Base-by-base conservation (phyloP, 2,329 filamentous ascomycete genomes). In the Beauveria brongniartii region DNA sequence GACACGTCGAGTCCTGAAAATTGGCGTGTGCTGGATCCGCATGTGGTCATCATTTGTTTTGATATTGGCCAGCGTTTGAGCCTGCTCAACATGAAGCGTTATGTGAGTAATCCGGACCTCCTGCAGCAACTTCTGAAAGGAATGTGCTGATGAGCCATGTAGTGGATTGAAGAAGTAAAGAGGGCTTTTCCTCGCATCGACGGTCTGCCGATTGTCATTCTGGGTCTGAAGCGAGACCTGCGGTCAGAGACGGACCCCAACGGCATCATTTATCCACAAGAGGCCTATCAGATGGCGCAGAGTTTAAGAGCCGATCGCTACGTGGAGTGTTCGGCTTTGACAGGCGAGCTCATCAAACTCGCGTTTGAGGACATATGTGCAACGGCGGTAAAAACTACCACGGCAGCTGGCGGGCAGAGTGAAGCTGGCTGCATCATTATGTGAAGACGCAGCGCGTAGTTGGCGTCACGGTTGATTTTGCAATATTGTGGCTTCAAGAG, bases 241-340 rank as follows among this genome's bases (percentile, higher is more conserved):
- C 75, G 82, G 61, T 82, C 80, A 2, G 82, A 84, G 63, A 73
- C 75, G 14, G 83, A 86, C 65, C 82, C 82, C 2, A 83, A 84
- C 62, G 82, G 82, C 34, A 79, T 82, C 64, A 82, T 86, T 56
- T 82, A 83, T 63, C 84, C 84, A 12, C 80, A 86, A 63, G 84
- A 87, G 70, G 84, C 77, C 1, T 83, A 84, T 67, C 76, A 76
- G 28, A 69, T 79, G 55, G 79, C 84, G 24, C 82, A 86, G 67
- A 77, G 80, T 64, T 77, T 87, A 76, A 74, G 84, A 57, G 82
- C 78, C 52, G 84, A 87, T 70, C 81, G 80, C 64, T 87, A 87
- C 66, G 79, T 86, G 69, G 84, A 87, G 67, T 87, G 84, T 71
- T 86, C 83, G 1, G 82, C 84, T 7, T 72, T 80, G 53, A 85